Evolutionary conservation across 192 early-diverging fungal genomes (phyloP).

Genomic region (Coemansia sp.): DNA sequence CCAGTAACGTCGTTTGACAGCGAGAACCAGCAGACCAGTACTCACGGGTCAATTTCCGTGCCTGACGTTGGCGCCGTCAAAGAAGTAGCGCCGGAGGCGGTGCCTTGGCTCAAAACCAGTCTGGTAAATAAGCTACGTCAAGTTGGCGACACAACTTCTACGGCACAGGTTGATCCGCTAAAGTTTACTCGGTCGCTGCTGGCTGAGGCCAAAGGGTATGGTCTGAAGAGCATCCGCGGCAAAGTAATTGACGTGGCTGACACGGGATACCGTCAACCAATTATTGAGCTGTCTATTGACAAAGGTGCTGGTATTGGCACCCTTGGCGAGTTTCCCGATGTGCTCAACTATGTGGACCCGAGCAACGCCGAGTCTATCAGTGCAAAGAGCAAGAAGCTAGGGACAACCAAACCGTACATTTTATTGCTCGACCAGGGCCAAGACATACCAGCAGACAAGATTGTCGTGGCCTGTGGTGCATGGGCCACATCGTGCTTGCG

Average conservation of each 20-base stretch:
- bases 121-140: constrained; percentile 44
- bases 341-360: constrained; percentile 7
- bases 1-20: constrained; percentile 3
- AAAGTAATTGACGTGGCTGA: constrained; percentile 50
- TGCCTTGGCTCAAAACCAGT: constrained; percentile 43
- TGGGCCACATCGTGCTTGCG: constrained; percentile 47
- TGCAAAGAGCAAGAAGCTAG: constrained; percentile 1
- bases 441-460: constrained; percentile 47
- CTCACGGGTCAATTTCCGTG: constrained; percentile 45
- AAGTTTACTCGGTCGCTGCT: constrained; percentile 40
- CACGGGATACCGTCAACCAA: constrained; percentile 35
- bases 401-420: constrained; percentile 34
- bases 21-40: constrained; percentile 31
- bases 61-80: constrained; percentile 38
- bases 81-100: constrained; percentile 28
- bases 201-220: constrained; percentile 39
- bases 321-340: not conserved
- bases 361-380: constrained; percentile 11
- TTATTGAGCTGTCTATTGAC: constrained; percentile 42
- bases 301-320: not conserved
- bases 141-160: constrained; percentile 35
- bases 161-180: constrained; percentile 52
- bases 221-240: constrained; percentile 32
- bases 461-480: constrained; percentile 51
- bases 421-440: constrained; percentile 36